Conservation (phyloP, 352 stramenopile genomes). For the Pythium aristosporum region DNA sequence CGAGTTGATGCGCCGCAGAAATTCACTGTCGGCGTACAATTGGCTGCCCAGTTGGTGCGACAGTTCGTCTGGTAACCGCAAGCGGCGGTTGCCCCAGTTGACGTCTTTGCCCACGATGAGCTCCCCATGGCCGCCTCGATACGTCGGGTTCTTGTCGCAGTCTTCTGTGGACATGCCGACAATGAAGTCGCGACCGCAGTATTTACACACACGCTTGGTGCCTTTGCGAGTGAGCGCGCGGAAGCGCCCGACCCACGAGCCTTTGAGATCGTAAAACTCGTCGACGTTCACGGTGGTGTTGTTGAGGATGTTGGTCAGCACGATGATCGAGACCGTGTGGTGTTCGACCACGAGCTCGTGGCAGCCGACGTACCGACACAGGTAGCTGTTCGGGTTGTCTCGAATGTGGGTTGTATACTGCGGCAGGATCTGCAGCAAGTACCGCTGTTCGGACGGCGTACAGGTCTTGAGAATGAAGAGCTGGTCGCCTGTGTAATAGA, state of each 20-base stretch:
- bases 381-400: constrained; percentile 83
- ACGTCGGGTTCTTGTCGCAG: constrained; percentile 63
- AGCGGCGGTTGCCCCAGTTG: constrained; percentile 80
- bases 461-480: constrained; percentile 90
- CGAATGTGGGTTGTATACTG: constrained; percentile 84
- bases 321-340: constrained; percentile 85
- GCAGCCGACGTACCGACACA: constrained; percentile 88
- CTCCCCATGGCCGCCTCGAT: constrained; percentile 66
- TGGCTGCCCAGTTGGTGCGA: constrained; percentile 78
- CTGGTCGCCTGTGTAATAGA: constrained; percentile 89
- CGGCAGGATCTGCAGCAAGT: constrained; percentile 84
- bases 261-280: constrained; percentile 89
- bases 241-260: constrained; percentile 88
- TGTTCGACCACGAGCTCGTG: constrained; percentile 87
- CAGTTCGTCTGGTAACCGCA: constrained; percentile 70
- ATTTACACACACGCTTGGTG: constrained; percentile 83
- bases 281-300: constrained; percentile 84
- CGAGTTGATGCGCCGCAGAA: constrained; percentile 93
- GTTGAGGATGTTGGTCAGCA: constrained; percentile 88
- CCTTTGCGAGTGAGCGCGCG: constrained; percentile 55
- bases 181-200: constrained; percentile 84
- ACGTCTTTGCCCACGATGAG: constrained; percentile 85
- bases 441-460: constrained; percentile 77
- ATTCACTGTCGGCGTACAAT: constrained; percentile 90
- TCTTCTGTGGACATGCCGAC: constrained; percentile 83